Conservation (phyloP, 768 basidiomycete genomes). For the Calocera cornea region DNA sequence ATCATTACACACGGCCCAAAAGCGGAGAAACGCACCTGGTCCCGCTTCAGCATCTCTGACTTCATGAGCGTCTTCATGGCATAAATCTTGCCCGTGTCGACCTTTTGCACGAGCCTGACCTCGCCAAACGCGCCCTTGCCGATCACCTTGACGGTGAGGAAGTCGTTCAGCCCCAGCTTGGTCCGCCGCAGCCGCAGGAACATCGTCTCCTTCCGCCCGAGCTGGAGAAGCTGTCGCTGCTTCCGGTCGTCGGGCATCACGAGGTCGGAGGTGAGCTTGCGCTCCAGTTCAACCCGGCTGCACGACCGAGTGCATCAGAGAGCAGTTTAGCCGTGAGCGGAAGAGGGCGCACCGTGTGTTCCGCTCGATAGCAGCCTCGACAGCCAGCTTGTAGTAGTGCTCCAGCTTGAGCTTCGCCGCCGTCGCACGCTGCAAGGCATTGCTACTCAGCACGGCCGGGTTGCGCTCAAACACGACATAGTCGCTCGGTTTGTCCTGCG, state of each 20-base stretch:
- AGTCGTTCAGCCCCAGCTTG: constrained; percentile 80
- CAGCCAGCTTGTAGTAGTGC: constrained; percentile 92
- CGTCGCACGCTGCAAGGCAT: constrained; percentile 71
- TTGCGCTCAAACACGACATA: constrained; percentile 91
- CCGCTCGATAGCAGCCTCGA: constrained; percentile 87
- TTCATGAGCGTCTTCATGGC: constrained; percentile 98
- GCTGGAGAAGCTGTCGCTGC: constrained; percentile 63
- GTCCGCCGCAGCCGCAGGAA: constrained; percentile 81
- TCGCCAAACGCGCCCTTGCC: constrained; percentile 99
- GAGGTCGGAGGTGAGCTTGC: constrained; percentile 54
- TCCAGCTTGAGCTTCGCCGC: constrained; percentile 90
- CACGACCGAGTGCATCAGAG: background rate
- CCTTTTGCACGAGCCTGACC: constrained; percentile 91
- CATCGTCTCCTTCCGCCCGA: constrained; percentile 78
- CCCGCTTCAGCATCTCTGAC: constrained; percentile 98
- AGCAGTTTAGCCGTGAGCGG: background rate
- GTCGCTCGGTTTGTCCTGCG: constrained; percentile 33
- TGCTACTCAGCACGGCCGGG: constrained; percentile 60
- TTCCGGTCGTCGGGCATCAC: constrained; percentile 73
- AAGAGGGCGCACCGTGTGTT: constrained; percentile 56
- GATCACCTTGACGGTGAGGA: constrained; percentile 95
- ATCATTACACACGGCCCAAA: background rate
- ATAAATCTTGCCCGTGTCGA: constrained; percentile 94
- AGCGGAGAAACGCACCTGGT: constrained; percentile 52
- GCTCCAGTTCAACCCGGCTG: constrained; percentile 81